Conservation (phyloP, 1,284 basidiomycete species). For the Melampsora americana region DNA sequence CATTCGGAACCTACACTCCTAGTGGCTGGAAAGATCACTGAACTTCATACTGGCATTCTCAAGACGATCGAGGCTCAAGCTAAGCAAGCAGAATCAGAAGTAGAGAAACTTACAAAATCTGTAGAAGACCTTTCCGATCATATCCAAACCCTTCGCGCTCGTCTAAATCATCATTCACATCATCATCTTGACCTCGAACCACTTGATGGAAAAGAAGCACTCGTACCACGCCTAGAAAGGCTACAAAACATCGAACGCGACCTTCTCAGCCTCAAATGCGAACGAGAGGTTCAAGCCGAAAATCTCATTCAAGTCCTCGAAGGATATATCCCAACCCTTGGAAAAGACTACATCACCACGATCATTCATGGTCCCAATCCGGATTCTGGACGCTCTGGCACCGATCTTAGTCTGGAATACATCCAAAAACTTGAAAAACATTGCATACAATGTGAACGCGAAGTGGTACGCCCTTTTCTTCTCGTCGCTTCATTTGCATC, state of each 20-base stretch:
- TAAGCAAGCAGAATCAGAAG: slow-evolving; percentile 28
- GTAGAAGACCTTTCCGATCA: slow-evolving; percentile 21
- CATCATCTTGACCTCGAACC: slow-evolving; percentile 28
- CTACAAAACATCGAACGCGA: slow-evolving; percentile 15
- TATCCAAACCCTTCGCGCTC: slow-evolving; percentile 16
- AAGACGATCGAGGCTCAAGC: slow-evolving; percentile 34
- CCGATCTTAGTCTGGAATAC: slow-evolving; percentile 29
- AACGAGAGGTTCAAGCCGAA: slow-evolving; percentile 24
- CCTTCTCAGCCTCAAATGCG: slow-evolving; percentile 21
- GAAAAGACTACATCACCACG: slow-evolving; percentile 6
- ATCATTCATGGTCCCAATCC: slow-evolving; percentile 17
- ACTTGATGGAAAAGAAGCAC: background rate
- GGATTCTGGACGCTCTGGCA: slow-evolving; percentile 17
- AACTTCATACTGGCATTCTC: slow-evolving; percentile 26
- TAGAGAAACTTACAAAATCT: slow-evolving; percentile 13
- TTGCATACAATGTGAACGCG: slow-evolving; percentile 10
- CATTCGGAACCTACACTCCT: slow-evolving; percentile 23
- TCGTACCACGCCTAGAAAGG: slow-evolving; percentile 19
- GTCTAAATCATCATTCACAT: slow-evolving; percentile 15
- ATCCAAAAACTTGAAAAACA: slow-evolving; percentile 17
- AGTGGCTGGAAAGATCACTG: slow-evolving; percentile 30
- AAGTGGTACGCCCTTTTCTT: slow-evolving; percentile 15
- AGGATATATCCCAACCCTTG: slow-evolving; percentile 24
- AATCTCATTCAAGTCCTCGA: slow-evolving; percentile 24
- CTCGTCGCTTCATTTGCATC: background rate